A percentile compares a stretch with the other conserved stretches of the same genome.
phyloP scores from a whole-genome alignment of 1,284 basidiomycete genomes.

The Vanrija humicola region DNA sequence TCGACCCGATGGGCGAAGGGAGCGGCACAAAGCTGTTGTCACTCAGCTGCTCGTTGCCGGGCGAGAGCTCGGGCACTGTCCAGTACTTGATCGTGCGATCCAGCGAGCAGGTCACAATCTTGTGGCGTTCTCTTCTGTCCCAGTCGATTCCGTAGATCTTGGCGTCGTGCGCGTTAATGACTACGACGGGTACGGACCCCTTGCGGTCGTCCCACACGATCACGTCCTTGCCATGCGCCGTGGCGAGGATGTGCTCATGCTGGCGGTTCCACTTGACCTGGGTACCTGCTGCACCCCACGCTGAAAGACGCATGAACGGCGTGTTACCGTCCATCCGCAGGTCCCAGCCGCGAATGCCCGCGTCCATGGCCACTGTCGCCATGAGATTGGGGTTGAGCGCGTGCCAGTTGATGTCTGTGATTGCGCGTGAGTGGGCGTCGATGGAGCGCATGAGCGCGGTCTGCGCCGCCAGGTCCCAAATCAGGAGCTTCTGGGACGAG shows the following conservation, averaged over 20 bases:
- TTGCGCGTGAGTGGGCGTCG: slow-evolving; percentile 82
- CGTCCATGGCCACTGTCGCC: slow-evolving; percentile 53
- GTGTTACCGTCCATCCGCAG: slow-evolving; percentile 50
- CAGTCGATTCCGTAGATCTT: slow-evolving; percentile 97
- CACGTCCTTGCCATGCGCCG: slow-evolving; percentile 70
- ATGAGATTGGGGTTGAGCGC: slow-evolving; percentile 67
- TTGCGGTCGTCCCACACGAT: slow-evolving; percentile 56
- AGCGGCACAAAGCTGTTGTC: slow-evolving; percentile 2
- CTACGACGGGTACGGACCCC: slow-evolving; percentile 75
- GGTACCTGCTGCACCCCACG: slow-evolving; percentile 55
- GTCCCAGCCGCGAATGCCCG: slow-evolving; percentile 67
- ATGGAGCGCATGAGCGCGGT: slow-evolving; percentile 74
- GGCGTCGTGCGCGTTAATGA: slow-evolving; percentile 71
- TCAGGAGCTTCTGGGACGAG: slow-evolving; percentile 88
- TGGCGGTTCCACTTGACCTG: slow-evolving; percentile 94
- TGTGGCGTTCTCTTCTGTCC: slow-evolving; percentile 67
- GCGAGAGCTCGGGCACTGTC: slow-evolving; percentile 52
- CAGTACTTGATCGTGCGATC: slow-evolving; percentile 89
- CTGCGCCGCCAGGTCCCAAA: slow-evolving; percentile 77
- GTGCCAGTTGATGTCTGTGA: slow-evolving; percentile 96
- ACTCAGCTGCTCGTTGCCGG: slow-evolving; percentile 10
- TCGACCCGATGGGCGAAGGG: too few species aligned
- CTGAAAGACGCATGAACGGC: slow-evolving; percentile 48
- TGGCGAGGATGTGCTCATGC: slow-evolving; percentile 78
- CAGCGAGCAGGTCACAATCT: slow-evolving; percentile 84